These are phyloP conservation scores for Calonectria ilicicola DNA, from an alignment of 2,329 filamentous ascomycete genomes.

Conservation along the genomic window DNA sequence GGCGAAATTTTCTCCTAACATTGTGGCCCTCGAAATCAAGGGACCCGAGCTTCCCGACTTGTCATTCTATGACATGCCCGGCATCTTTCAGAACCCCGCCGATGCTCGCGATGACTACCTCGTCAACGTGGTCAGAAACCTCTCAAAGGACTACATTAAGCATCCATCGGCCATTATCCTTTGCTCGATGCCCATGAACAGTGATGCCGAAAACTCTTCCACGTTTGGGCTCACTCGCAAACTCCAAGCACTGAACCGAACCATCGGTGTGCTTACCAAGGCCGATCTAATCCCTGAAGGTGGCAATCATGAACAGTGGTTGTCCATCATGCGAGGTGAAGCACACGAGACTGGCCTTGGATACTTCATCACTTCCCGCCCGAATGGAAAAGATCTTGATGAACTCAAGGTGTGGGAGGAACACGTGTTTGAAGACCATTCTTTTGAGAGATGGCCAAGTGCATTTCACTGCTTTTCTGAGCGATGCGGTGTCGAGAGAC, in stretches of 20 bases:
- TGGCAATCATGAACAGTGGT: slow-evolving; percentile 66
- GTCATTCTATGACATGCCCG: slow-evolving; percentile 88
- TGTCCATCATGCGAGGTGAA: slow-evolving; percentile 70
- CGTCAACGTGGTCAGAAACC: slow-evolving; percentile 77
- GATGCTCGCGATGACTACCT: slow-evolving; percentile 75
- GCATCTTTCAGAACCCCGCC: slow-evolving; percentile 79
- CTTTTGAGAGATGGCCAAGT: slow-evolving; percentile 58
- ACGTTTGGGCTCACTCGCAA: slow-evolving; percentile 74
- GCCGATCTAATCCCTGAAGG: slow-evolving; percentile 76
- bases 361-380: slow-evolving; percentile 82
- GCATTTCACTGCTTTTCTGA: slow-evolving; percentile 61
- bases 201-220: slow-evolving; percentile 80
- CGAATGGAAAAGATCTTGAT: slow-evolving; percentile 66
- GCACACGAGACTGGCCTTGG: slow-evolving; percentile 77
- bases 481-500: slow-evolving; percentile 65
- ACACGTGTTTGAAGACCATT: slow-evolving; percentile 59
- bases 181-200: slow-evolving; percentile 81
- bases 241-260: slow-evolving; percentile 67
- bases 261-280: slow-evolving; percentile 85
- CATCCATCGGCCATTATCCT: slow-evolving; percentile 80
- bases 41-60: slow-evolving; percentile 78
- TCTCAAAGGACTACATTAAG: slow-evolving; percentile 77
- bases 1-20: slow-evolving; percentile 84
- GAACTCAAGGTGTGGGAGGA: slow-evolving; percentile 65
- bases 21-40: slow-evolving; percentile 81